Base-by-base conservation (phyloP, 768 basidiomycete genomes). In the Lactarius hatsudake region DNA sequence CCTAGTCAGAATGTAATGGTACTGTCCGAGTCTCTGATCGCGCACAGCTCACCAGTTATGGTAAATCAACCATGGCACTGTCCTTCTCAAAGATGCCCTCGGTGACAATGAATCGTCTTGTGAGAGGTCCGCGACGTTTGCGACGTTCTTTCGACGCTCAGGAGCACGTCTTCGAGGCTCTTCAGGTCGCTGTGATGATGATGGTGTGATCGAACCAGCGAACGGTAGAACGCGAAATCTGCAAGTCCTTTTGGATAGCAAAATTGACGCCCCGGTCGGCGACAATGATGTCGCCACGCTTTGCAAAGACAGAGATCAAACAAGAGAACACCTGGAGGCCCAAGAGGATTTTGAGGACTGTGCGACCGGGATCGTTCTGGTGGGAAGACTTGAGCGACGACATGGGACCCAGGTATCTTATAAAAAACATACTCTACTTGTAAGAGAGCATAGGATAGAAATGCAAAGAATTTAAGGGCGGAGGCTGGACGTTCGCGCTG, bases 181-280 rank as follows among this genome's bases (percentile, higher is more conserved):
- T 88, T 87, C n/a, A n/a, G n/a, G n/a, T n/a, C n/a, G n/a, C n/a
- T 75, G 95, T 3, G 82, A 74, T 98, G 96, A 72, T 96, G n/a
- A n/a, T n/a, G n/a, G n/a, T 96, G 75, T 98, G 97, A 71, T 98
- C 96, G 75, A 86, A 99, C 93, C 94, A 99, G 63, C 93, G 86
- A 40, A 98, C 86, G 1, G 90, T 94, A 7, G 89, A 93, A 48
- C 97, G 88, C 26, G 90, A 92, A 67, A 98, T 94, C 75, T 96
- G 91, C 34, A 98, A 87, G n/a, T 96, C 97, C 78, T 95, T 96
- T 76, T 98, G 96, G 62, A 98, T 91, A 20, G 93, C 88, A 76
- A 98, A 94, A 77, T 92, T 96, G 72, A 96, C 88, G n/a, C 88
- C 87, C n/a, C 94, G 87, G 77, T 99, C 97, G 2, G 94, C 96